Evolutionary conservation across 2,329 filamentous ascomycete species (phyloP), one percentile per base, ranked within the genome.

Genomic region (Macrophomina pseudophaseolina): DNA sequence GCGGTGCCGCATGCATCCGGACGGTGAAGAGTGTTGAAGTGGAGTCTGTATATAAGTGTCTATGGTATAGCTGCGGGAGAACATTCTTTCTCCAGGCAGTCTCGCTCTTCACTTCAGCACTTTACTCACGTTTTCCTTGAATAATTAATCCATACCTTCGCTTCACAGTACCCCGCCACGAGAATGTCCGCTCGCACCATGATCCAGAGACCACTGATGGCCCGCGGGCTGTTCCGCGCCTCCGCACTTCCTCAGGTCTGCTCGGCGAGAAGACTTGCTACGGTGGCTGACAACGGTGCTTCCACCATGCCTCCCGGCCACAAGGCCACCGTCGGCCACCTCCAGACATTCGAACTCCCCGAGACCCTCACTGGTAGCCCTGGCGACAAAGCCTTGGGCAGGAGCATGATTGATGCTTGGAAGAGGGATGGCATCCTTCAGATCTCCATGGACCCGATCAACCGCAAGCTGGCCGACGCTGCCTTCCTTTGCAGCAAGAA

Each of bases 401-500:
- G 75, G 46, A 76, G 77, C 48, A 75, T 84, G 49, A 72, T 84
- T 32, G 68, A 74, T 0, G 78, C 82, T 3, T 83, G 81, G 80
- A 78, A 78, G 12, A 73, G 74, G 0, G 81, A 84, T 52, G 82
- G 82, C 46, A 84, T 84, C 68, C 74, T 84, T 46, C 81, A 84
- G 69, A 76, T 84, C n/a, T 70, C 74, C 65, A 81, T 82, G 77
- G 72, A 71, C 30, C 66, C 70, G 32, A 23, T 67, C n/a, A 78
- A 83, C 64, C 74, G 75, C 56, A 68, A 56, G 6, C 70, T 80
- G 8, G 81, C 80, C 67, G 67, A 76, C 11, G 71, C 73, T 7
- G 82, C 82, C 35, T 75, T 77, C 30, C 68, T 70, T 0, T 76
- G 77, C 5, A 82, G 79, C 71, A 73, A 74, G 60, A 68, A 70